Evolutionary conservation across 2,329 filamentous ascomycete species (phyloP).

Genomic region (Aspergillus ochraceus): DNA sequence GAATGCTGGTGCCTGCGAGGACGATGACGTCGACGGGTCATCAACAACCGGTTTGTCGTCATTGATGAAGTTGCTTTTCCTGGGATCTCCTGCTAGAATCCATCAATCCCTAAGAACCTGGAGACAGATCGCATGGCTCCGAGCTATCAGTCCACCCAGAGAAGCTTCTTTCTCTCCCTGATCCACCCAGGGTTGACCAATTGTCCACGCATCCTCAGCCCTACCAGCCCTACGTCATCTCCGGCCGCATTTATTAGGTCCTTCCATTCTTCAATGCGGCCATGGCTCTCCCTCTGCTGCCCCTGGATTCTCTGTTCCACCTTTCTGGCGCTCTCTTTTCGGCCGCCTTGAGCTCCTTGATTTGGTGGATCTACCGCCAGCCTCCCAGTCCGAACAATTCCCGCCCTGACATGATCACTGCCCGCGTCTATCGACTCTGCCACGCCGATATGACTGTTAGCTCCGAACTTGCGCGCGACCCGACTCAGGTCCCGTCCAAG

Average conservation of each 20-base stretch:
- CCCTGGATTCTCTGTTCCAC: conserved; percentile 2
- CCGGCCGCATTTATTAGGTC: background rate
- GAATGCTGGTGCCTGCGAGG: background rate
- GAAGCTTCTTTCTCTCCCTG: background rate
- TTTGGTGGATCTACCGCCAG: conserved; percentile 12
- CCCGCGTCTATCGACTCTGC: conserved; percentile 55
- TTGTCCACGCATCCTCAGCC: background rate
- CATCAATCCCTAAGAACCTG: too few relatives aligned
- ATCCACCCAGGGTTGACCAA: background rate
- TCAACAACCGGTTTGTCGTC: background rate
- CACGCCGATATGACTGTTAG: conserved; percentile 57
- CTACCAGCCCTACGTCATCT: conserved; percentile 4
- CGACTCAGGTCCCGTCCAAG: conserved; percentile 53
- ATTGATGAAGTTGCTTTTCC: too few relatives aligned
- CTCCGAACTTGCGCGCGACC: conserved; percentile 56
- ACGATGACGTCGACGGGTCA: background rate
- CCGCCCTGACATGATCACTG: conserved; percentile 39
- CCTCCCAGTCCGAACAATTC: conserved; percentile 16
- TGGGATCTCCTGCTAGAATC: too few relatives aligned
- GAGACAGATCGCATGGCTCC: too few relatives aligned
- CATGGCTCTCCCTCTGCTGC: background rate
- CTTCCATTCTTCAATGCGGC: background rate
- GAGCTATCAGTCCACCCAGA: background rate
- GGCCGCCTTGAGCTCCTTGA: conserved; percentile 1
- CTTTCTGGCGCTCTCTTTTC: conserved; percentile 5